Base-by-base conservation (phyloP, 129 eudicot genomes). In the Saussurea involucrata region DNA sequence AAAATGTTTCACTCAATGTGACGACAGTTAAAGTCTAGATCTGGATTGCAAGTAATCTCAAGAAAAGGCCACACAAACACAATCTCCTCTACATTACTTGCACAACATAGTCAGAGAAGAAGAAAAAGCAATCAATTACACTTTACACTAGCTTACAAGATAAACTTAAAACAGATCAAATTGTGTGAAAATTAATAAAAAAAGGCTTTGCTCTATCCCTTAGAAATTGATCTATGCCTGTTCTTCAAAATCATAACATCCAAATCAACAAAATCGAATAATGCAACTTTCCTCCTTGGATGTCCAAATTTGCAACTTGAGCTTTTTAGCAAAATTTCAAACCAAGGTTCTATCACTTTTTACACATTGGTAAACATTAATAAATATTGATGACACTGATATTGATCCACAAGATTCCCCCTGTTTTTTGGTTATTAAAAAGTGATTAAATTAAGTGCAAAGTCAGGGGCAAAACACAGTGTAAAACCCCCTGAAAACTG, bases 1-100 rank as follows among this genome's bases (percentile, higher is more conserved):
- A 31, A n/a, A 57, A 72, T 5, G 55, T 21, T 58, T 73, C 32
- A 21, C 11, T 9, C 24, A 15, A 61, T 32, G 31, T 36, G 53
- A 60, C 58, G 10, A 22, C 28, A 63, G 6, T 28, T 24, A 1
- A 17, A 64, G 20, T n/a, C n/a, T 8, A 63, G 63, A 75, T 40
- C 69, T 75, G 58, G 53, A 68, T 73, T 73, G 25, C 77, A 73
- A 73, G 77, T 55, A 55, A 27, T 18, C 17, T 66, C 49, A 49
- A 25, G 13, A 29, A 73, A 55, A 57, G 49, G 42, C 71, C 27
- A 36, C 57, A 60, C 4, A 60, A 32, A 57, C 12, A 60, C 42
- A 37, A 74, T 74, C 34, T 24, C 27, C 63, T 73, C 8, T 58
- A 57, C 69, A 31, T 73, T 32, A 73, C 68, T 74, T 74, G 24